Percentiles rank a stretch among this genome's conserved stretches.
Conservation (phyloP, 2,329 filamentous ascomycete species). For the Neophaeococcomyces mojaviensis region DNA sequence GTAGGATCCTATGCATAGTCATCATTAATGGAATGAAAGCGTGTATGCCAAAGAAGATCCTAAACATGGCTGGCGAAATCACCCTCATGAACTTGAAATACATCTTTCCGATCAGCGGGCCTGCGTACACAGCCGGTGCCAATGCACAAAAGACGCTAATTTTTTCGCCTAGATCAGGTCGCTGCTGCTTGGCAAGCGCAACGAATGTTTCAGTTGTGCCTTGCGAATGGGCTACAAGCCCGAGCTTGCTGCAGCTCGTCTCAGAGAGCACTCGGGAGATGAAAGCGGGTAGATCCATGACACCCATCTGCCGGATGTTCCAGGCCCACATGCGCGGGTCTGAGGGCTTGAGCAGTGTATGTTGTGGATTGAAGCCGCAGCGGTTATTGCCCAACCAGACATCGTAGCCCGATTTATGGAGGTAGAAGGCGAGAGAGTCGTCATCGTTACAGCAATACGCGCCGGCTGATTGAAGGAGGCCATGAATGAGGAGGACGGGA, state of each 20-base stretch:
- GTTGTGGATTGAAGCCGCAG: conserved; percentile 74
- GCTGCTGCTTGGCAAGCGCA: conserved; percentile 80
- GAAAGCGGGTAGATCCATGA: conserved; percentile 77
- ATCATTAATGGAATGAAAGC: conserved; percentile 93
- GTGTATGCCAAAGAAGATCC: conserved; percentile 81
- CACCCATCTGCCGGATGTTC: conserved; percentile 92
- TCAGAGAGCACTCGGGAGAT: conserved; percentile 70
- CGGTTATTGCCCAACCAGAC: conserved; percentile 95
- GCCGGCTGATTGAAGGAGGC: conserved; percentile 77
- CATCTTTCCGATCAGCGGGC: conserved; percentile 73
- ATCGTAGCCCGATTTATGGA: conserved; percentile 87
- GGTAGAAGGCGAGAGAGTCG: conserved; percentile 79
- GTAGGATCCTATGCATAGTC: conserved; percentile 63
- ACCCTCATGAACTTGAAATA: conserved; percentile 88
- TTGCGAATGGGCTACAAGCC: conserved; percentile 79
- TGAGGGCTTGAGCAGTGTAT: conserved; percentile 59
- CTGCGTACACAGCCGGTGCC: conserved; percentile 83
- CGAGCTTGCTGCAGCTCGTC: conserved; percentile 76
- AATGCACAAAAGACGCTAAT: conserved; percentile 86
- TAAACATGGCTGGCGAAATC: conserved; percentile 68
- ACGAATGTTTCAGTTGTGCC: conserved; percentile 85
- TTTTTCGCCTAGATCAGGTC: conserved; percentile 72
- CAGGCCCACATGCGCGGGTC: conserved; percentile 95
- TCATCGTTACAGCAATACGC: conserved; percentile 89
- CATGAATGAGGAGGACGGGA: conserved; percentile 80